A percentile compares a stretch with the other conserved stretches of the same genome.
These are phyloP conservation scores for Boletellus sp. DNA, from an alignment of 768 basidiomycete genomes.

Conservation along the genomic window DNA sequence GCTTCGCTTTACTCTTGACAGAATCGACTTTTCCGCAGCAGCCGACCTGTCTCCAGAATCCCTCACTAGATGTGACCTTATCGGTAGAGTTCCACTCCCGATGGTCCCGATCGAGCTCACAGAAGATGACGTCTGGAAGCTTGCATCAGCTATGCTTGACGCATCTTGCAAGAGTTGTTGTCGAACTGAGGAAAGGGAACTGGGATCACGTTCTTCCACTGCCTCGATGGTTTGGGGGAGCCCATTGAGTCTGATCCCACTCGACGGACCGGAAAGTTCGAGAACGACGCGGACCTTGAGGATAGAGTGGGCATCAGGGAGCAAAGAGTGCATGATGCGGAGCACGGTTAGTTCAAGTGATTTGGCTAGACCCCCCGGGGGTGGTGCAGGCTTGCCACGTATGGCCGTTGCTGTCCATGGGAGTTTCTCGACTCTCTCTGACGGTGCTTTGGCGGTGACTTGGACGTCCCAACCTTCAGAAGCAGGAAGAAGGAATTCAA, in stretches of 20 bases:
- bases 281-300: constrained; percentile 78
- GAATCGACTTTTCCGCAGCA: constrained; percentile 76
- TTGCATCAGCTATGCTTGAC: constrained; percentile 62
- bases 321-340: constrained; percentile 65
- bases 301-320: constrained; percentile 71
- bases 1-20: constrained; percentile 81
- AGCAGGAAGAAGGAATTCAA: constrained; percentile 78
- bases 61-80: constrained; percentile 33
- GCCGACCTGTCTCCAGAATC: constrained; percentile 46
- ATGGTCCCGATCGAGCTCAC: constrained; percentile 47
- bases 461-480: constrained; percentile 86
- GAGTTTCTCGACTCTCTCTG: constrained; percentile 63
- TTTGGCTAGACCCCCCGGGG: constrained; percentile 30
- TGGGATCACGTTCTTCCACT: constrained; percentile 64
- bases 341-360: constrained; percentile 55
- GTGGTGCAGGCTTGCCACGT: constrained; percentile 36
- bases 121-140: constrained; percentile 65
- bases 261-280: constrained; percentile 74
- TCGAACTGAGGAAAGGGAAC: constrained; percentile 38
- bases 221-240: constrained; percentile 64
- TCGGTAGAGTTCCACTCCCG: constrained; percentile 31
- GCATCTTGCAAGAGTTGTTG: constrained; percentile 66
- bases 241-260: constrained; percentile 84
- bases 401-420: constrained; percentile 70
- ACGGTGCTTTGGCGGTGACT: constrained; percentile 69